Base-by-base conservation (phyloP, 768 basidiomycete genomes). In the Mycena galericulata region DNA sequence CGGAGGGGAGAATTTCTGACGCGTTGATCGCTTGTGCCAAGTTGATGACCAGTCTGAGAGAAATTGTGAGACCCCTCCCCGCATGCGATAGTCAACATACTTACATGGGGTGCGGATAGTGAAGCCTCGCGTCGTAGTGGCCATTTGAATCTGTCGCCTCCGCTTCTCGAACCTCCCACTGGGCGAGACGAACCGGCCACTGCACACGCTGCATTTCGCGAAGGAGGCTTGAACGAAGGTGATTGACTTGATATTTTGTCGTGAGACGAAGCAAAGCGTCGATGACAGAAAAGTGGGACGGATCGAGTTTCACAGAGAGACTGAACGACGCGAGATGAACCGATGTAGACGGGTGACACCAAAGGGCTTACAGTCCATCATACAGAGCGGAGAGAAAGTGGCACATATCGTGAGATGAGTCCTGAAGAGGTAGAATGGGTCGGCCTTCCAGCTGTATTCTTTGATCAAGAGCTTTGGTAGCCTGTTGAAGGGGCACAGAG, bases 41-140 rank as follows among this genome's bases (percentile, higher is more conserved):
- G 53, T 89, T 89, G 72, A 94, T 92, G 62, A 93, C 81, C 36
- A 88, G 78, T 70, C 92, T 93, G 72, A 32, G 51, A 40, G 20
- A 50, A 43, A 53, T 36, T 58, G 58, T 62, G 36, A 68, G 68
- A 53, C 72, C 53, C 46, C 27, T 56, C 32, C 4, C 26, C 50
- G 36, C 43, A 45, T 47, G 63, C 36, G 50, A 60, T 36, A 22
- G 53, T 29, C 32, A 17, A 81, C 89, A 66, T 75, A n/a, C n/a
- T n/a, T n/a, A 92, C 91, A 92, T 89, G 7, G 92, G 92, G 76
- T 93, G 91, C 20, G 92, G 88, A 47, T 89, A 81, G 18, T 73
- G 72, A 26, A 82, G 77, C 15, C 88, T 84, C n/a, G 89, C 88
- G 29, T 86, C 81, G 73, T 92, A 91, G 11, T 83, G 73, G 20